Percentiles rank a stretch among this genome's conserved stretches.
These are phyloP conservation scores for Ploettnerulaceae sp. DNA, from an alignment of 2,329 filamentous ascomycete genomes.

Conservation along the genomic window DNA sequence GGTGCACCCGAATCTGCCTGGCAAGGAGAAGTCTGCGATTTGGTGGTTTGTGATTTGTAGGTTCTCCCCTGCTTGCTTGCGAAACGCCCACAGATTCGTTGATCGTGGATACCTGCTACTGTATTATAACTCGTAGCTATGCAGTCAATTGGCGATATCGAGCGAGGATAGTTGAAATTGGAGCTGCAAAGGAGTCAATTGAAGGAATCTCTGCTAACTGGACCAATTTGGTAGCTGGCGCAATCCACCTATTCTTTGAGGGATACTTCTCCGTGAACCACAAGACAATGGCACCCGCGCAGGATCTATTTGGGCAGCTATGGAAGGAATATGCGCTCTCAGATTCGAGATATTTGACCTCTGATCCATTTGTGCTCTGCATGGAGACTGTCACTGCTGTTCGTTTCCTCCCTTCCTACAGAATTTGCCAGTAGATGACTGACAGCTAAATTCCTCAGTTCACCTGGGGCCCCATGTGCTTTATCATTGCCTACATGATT, in stretches of 20 bases:
- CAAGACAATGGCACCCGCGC: constrained; percentile 37
- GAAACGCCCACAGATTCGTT: neutral
- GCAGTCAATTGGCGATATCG: neutral
- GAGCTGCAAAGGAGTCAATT: constrained; percentile 36
- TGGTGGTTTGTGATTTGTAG: constrained; percentile 74
- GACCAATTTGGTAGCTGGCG: constrained; percentile 22
- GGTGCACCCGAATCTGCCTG: constrained; percentile 47
- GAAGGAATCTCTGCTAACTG: constrained; percentile 28
- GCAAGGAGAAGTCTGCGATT: constrained; percentile 52
- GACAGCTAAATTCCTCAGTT: constrained; percentile 35
- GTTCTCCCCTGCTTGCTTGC: constrained; percentile 38
- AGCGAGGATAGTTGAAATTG: neutral
- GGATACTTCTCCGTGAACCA: constrained; percentile 47
- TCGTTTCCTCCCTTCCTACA: neutral
- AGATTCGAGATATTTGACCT: constrained; percentile 51
- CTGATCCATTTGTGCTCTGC: constrained; percentile 49
- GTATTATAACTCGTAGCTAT: no score
- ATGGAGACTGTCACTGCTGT: constrained; percentile 51
- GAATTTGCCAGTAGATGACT: neutral
- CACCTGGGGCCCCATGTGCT: constrained; percentile 55
- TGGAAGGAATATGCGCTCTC: constrained; percentile 56
- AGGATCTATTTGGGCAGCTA: constrained; percentile 46
- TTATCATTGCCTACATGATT: constrained; percentile 45
- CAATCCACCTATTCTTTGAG: constrained; percentile 32
- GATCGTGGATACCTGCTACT: no score